Evolutionary conservation across 192 early-diverging fungal genomes (phyloP).

Genomic region (Dispira simplex): DNA sequence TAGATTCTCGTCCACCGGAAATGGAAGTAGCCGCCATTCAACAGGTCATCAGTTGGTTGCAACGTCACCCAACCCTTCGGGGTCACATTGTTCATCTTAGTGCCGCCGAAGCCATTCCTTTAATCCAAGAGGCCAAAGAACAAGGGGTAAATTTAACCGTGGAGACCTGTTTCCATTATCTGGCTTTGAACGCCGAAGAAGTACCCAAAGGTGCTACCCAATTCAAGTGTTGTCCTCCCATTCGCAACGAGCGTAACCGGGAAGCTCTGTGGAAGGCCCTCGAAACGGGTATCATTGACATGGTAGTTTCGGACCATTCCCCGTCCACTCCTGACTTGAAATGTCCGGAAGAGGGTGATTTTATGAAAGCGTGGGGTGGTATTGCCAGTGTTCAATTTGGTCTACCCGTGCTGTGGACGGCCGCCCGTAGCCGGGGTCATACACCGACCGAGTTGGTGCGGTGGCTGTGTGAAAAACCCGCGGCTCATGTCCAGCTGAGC

Average conservation of each 20-base stretch:
- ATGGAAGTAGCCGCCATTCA: constrained; percentile 64
- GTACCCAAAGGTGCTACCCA: constrained; percentile 55
- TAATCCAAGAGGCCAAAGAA: constrained; percentile 50
- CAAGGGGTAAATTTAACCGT: constrained; percentile 56
- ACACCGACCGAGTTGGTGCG: constrained; percentile 36
- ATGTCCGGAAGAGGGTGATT: constrained; percentile 51
- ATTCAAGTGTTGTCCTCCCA: constrained; percentile 78
- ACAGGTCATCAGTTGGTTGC: constrained; percentile 47
- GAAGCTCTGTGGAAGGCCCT: constrained; percentile 56
- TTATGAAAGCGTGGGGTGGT: constrained; percentile 68
- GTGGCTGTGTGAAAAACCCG: constrained; percentile 50
- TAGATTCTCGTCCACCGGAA: constrained; percentile 48
- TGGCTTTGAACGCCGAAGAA: constrained; percentile 46
- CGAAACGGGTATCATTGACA: constrained; percentile 61
- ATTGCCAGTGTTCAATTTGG: constrained; percentile 68
- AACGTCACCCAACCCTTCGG: constrained; percentile 48
- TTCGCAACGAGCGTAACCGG: constrained; percentile 51
- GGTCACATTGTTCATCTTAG: constrained; percentile 74
- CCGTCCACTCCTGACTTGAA: constrained; percentile 68
- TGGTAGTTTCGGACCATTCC: constrained; percentile 72
- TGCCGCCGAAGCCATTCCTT: constrained; percentile 54
- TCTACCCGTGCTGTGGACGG: constrained; percentile 64
- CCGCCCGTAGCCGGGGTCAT: constrained; percentile 45
- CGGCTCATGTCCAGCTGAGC: constrained; percentile 37
- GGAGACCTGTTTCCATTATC: constrained; percentile 75